A percentile compares a stretch with the other conserved stretches of the same genome.
These are phyloP conservation scores for Mytilinidion resinicola DNA, from an alignment of 495 filamentous ascomycete genomes.

Conservation along the genomic window DNA sequence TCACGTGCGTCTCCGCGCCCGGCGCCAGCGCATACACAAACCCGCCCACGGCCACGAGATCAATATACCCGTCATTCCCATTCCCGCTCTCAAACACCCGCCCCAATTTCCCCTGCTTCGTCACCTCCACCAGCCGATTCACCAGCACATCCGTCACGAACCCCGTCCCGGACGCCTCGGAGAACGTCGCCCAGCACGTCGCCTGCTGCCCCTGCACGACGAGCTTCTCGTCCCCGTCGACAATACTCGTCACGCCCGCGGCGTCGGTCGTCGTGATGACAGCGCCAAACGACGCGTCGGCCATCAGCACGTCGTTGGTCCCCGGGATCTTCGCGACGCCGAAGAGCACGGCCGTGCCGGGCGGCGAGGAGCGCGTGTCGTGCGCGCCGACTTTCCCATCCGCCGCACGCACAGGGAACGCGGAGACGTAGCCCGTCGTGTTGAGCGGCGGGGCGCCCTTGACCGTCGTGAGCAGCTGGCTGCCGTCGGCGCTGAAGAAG, in stretches of 20 bases:
- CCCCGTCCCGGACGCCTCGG: not conserved
- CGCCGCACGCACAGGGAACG: not conserved
- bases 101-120: not conserved
- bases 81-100: not conserved
- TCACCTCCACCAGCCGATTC: conserved; percentile 4
- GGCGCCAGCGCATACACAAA: conserved; percentile 7
- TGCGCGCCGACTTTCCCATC: not conserved
- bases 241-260: not conserved
- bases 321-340: conserved; percentile 2
- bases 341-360: conserved; percentile 2
- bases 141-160: conserved; percentile 7
- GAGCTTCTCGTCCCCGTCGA: not conserved
- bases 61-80: not conserved
- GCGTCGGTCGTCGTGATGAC: not conserved
- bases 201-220: conserved; percentile 1
- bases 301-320: conserved; percentile 2
- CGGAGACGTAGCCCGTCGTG: conserved; percentile 1
- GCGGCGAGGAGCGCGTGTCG: not conserved
- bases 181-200: conserved; percentile 8
- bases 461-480: conserved; percentile 1
- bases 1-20: not conserved
- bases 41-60: not conserved
- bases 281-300: conserved; percentile 6
- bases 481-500: conserved; percentile 5
- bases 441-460: conserved; percentile 2